phyloP scores from a whole-genome alignment of 176 grass and related monocot genomes.

The Avena atlantica region DNA sequence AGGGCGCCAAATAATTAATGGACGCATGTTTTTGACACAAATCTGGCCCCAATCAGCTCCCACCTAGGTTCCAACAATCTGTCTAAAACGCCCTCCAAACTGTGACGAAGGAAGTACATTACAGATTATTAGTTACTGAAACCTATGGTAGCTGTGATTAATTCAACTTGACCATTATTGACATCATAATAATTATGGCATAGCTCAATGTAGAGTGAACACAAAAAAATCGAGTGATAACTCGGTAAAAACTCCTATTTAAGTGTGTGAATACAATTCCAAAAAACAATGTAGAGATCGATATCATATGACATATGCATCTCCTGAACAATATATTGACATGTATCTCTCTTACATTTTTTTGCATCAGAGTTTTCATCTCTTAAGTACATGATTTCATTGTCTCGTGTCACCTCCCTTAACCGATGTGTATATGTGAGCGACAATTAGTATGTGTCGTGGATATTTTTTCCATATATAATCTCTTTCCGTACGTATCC shows the following conservation, averaged over 20 bases:
- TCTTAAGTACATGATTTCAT: background rate
- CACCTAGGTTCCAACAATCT: too few species aligned
- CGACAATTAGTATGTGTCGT: background rate
- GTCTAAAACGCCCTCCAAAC: too few species aligned
- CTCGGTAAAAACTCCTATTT: background rate
- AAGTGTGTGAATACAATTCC: background rate
- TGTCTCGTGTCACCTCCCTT: background rate
- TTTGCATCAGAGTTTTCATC: background rate
- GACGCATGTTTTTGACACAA: too few species aligned
- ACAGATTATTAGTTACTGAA: background rate
- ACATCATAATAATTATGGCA: background rate
- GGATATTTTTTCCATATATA: background rate
- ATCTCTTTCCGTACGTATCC: background rate
- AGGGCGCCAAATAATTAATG: too few species aligned
- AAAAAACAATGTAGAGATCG: background rate
- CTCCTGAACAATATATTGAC: background rate
- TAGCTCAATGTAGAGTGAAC: background rate
- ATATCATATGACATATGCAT: background rate
- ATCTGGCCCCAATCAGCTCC: too few species aligned
- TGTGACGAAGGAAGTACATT: background rate
- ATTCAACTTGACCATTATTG: background rate
- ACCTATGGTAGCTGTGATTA: background rate
- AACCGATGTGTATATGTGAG: background rate
- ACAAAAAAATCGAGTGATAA: background rate
- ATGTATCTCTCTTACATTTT: background rate